Evolutionary conservation across 1,139 yeast genomes (phyloP).

Genomic region (Meyerozyma guilliermondii): DNA sequence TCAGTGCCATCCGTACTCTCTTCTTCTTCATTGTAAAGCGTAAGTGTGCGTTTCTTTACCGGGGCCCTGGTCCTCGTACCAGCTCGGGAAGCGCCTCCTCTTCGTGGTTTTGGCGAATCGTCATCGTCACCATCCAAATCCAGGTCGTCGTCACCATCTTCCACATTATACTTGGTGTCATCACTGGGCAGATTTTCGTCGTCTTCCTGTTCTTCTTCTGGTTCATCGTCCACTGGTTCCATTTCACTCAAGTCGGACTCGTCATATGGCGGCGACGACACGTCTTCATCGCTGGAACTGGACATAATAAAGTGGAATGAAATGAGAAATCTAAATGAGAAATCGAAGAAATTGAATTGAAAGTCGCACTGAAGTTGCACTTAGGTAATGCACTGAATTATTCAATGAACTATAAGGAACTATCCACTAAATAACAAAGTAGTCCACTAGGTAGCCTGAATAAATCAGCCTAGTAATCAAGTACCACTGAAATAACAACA

Average conservation of each 20-base stretch:
- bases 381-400: too few species aligned
- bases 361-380: neutral
- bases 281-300: constrained; percentile 10
- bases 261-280: constrained; percentile 1
- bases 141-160: constrained; percentile 40
- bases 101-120: constrained; percentile 5
- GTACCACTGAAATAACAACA: too few species aligned
- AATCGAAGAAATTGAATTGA: too few species aligned
- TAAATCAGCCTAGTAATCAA: too few species aligned
- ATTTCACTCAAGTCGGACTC: neutral
- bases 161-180: constrained; percentile 31
- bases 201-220: constrained; percentile 15
- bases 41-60: constrained; percentile 10
- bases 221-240: constrained; percentile 15
- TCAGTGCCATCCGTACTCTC: constrained; percentile 7
- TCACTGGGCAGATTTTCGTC: constrained; percentile 18
- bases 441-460: too few species aligned
- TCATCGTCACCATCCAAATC: constrained; percentile 32
- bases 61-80: neutral
- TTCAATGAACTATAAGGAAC: too few species aligned
- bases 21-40: constrained; percentile 10
- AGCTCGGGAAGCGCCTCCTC: neutral
- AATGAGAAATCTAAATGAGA: too few species aligned
- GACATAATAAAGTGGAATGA: neutral
- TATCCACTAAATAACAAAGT: too few species aligned